Conservation (phyloP, 352 stramenopile genomes). For the Globisporangium abappressorium region DNA sequence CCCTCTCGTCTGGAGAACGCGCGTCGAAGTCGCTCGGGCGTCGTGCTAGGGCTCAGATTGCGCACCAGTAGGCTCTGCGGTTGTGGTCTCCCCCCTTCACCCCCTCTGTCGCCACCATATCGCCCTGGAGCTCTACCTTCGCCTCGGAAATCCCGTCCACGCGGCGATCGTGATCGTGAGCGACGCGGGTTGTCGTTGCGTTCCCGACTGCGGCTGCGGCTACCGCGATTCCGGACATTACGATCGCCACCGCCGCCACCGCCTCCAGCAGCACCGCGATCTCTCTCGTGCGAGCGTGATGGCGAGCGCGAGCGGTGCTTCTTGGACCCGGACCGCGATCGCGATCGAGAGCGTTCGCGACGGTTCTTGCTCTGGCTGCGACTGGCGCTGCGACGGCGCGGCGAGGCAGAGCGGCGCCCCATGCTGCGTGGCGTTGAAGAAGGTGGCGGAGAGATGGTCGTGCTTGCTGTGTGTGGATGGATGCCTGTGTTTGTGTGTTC, state of each 20-base stretch:
- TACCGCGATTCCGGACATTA: background rate
- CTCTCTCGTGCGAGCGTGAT: conserved; percentile 32
- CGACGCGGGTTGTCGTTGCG: conserved; percentile 14
- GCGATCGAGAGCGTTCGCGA: conserved; percentile 36
- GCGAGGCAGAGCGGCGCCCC: conserved; percentile 43
- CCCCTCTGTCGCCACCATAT: background rate
- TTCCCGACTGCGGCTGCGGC: conserved; percentile 20
- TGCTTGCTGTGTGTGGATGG: background rate
- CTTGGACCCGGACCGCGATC: conserved; percentile 24
- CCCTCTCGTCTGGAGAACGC: conserved; percentile 45
- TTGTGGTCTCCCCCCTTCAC: conserved; percentile 18
- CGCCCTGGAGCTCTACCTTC: conserved; percentile 11
- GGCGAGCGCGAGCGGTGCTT: conserved; percentile 28
- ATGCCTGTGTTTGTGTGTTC: background rate
- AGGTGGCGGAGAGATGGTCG: background rate
- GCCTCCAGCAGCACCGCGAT: conserved; percentile 19
- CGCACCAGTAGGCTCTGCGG: conserved; percentile 54
- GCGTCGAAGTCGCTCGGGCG: conserved; percentile 39
- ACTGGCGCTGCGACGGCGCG: conserved; percentile 36
- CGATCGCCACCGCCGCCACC: background rate
- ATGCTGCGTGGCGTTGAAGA: conserved; percentile 13
- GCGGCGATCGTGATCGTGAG: conserved; percentile 26
- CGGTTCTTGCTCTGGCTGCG: conserved; percentile 23
- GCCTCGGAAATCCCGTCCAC: conserved; percentile 14
- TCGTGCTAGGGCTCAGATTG: conserved; percentile 35